Base-by-base conservation (phyloP, 2,329 filamentous ascomycete species). In the Fusarium sp. region DNA sequence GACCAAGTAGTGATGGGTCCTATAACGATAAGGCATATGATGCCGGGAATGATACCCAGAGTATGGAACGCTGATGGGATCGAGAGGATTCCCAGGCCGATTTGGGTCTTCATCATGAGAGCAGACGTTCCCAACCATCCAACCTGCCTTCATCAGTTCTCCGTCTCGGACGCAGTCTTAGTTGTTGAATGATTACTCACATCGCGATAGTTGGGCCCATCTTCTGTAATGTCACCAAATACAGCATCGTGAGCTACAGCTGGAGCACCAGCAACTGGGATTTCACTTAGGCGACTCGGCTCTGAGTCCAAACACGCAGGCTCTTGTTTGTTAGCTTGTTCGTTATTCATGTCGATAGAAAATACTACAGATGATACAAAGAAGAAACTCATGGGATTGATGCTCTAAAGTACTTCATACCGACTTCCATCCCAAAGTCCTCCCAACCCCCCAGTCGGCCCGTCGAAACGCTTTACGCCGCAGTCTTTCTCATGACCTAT, bases 1-100 rank as follows among this genome's bases (percentile, higher is more conserved):
- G 82, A 83, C 83, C 83, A 85, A 3, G 80, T 83, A 0, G 82
- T 84, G 67, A 84, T 82, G 23, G 40, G 62, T 3, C 76, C 81
- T 33, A 84, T 79, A 7, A 67, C 58, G 1, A 79, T 44, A 7
- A 85, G 74, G 41, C 78, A 77, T 19, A 84, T 80, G 10, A 84
- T 69, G 7, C 83, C 83, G 0, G 83, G 83, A 7, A 84, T 76
- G 33, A 85, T 75, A 11, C 83, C 83, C 7, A 85, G 75, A 1
- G 75, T 75, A 56, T 85, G 74, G 62, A 84, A 83, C 0, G 79
- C 78, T 3, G 73, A 67, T 4, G 83, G 83, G 35, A 85, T 83
- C 1, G 82, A 83, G 23, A 85, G 76, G 19, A 85, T 82, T 44
- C 80, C 73, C 6, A 83, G 76, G 27, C 81, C 81, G 39, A 83